Conservation (phyloP, 371 early-diverging fungal genomes). For the Mucor lusitanicus region DNA sequence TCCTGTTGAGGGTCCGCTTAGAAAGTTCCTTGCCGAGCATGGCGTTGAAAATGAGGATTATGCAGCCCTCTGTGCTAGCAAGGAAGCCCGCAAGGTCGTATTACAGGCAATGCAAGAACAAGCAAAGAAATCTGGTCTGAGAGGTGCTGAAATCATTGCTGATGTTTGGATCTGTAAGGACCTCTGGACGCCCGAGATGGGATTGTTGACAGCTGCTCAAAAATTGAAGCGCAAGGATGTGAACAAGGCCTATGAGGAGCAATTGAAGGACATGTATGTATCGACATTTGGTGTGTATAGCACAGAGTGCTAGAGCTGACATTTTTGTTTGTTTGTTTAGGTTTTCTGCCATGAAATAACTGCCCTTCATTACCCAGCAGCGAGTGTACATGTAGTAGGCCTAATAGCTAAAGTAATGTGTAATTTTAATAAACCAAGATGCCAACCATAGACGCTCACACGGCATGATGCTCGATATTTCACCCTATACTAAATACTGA, state of each 20-base stretch:
- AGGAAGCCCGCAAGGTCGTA: constrained; percentile 18
- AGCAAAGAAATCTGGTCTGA: constrained; percentile 53
- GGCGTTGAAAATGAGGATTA: constrained; percentile 30
- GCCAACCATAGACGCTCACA: background rate
- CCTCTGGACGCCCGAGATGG: constrained; percentile 88
- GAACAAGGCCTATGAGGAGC: constrained; percentile 50
- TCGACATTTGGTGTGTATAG: background rate
- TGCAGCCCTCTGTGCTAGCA: constrained; percentile 31
- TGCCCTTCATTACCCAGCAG: background rate
- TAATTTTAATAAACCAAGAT: background rate
- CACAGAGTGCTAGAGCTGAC: background rate
- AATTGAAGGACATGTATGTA: constrained; percentile 65
- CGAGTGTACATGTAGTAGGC: background rate
- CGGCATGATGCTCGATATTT: no score
- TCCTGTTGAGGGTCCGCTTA: constrained; percentile 56
- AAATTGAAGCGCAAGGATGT: constrained; percentile 88
- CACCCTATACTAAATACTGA: no score
- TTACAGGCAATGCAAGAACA: constrained; percentile 29
- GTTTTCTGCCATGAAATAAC: background rate
- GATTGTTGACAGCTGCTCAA: constrained; percentile 87
- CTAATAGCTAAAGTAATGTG: background rate
- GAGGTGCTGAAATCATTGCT: constrained; percentile 72
- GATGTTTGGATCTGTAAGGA: constrained; percentile 72
- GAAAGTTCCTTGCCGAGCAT: constrained; percentile 28
- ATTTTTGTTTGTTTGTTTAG: background rate